Evolutionary conservation across 768 basidiomycete genomes (phyloP).

Genomic region (Gloeostereum incarnatum): DNA sequence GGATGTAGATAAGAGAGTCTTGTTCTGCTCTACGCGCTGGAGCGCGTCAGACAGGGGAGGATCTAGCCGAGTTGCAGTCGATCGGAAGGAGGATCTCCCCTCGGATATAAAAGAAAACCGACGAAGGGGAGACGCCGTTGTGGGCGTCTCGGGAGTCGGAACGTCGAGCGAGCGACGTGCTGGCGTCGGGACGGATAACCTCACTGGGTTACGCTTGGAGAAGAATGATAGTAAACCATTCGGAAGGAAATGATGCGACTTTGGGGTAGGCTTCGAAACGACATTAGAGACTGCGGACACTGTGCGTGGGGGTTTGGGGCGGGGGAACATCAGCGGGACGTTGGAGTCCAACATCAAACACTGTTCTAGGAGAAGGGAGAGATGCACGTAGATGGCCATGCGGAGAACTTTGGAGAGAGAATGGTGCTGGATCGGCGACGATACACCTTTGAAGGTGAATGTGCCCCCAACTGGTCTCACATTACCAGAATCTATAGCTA

Average conservation of each 20-base stretch:
- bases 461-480: constrained; percentile 46
- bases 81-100: no score
- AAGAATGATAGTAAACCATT: constrained; percentile 33
- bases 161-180: constrained; percentile 4
- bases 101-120: constrained; percentile 32
- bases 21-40: constrained; percentile 26
- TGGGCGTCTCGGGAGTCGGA: no score
- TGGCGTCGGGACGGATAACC: neutral
- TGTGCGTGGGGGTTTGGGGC: constrained; percentile 13
- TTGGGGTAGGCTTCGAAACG: constrained; percentile 7
- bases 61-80: no score
- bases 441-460: constrained; percentile 42
- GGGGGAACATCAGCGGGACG: constrained; percentile 35
- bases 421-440: constrained; percentile 29
- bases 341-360: constrained; percentile 41
- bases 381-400: constrained; percentile 41
- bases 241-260: constrained; percentile 24
- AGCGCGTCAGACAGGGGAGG: constrained; percentile 30
- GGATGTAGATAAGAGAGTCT: constrained; percentile 41
- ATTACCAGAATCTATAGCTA: constrained; percentile 2
- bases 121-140: no score
- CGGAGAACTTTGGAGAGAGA: constrained; percentile 40
- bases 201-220: constrained; percentile 15
- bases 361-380: constrained; percentile 55
- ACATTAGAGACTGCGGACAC: constrained; percentile 10